Percentiles rank a stretch among this genome's conserved stretches.
Conservation (phyloP, 1,284 basidiomycete genomes). For the Trichosporon asahii region DNA sequence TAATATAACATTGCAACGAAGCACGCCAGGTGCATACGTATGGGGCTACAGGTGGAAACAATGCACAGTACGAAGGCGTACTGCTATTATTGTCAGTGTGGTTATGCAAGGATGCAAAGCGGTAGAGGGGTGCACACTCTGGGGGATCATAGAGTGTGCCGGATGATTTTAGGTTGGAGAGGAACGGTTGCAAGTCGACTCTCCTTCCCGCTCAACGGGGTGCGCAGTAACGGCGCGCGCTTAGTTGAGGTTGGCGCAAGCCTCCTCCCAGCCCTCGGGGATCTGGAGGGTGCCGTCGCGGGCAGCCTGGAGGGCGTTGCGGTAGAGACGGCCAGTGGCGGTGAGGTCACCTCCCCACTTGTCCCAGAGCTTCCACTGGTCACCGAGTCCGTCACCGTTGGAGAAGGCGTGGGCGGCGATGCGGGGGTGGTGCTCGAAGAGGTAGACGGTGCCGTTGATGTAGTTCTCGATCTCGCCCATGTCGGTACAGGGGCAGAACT, state of each 20-base stretch:
- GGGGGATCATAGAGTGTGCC: neutral
- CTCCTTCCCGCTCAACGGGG: neutral
- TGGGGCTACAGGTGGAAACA: neutral
- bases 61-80: neutral
- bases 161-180: neutral
- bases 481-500: conserved; percentile 35
- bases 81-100: neutral
- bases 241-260: conserved; percentile 4
- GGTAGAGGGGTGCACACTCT: neutral
- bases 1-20: conserved; percentile 4
- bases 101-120: neutral
- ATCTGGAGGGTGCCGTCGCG: neutral
- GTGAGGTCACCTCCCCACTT: conserved; percentile 19
- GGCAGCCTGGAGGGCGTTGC: conserved; percentile 37
- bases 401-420: conserved; percentile 45
- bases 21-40: conserved; percentile 9
- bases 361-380: neutral
- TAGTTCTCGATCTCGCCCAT: conserved; percentile 33
- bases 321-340: conserved; percentile 46
- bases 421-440: conserved; percentile 44
- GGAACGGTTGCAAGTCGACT: neutral
- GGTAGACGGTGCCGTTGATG: conserved; percentile 48
- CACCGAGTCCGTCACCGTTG: conserved; percentile 33
- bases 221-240: neutral
- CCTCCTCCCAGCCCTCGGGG: conserved; percentile 3